Base-by-base conservation (phyloP, 2,329 filamentous ascomycete genomes). In the Akanthomyces lecanii region DNA sequence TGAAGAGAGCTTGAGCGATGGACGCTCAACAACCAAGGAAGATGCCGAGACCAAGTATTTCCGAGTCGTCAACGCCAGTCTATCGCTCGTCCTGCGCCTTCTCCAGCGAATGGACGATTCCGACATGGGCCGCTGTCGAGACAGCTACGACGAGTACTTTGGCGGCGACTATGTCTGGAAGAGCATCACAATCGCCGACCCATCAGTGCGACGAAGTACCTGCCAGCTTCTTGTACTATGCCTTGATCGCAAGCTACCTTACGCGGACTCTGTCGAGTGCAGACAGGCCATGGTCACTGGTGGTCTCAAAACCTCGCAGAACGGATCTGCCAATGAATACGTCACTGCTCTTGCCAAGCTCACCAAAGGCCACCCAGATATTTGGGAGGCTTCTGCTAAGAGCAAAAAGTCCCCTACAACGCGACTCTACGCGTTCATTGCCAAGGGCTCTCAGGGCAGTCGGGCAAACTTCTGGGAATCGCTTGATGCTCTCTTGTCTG, bases 31-130 rank as follows among this genome's bases (percentile, higher is more conserved):
- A 4, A 95, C 86, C 64, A 78, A 85, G 10, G 94, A 98, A 68
- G 95, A 99, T 72, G 88, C 92, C 4, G 85, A 92, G 67, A 85
- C 89, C 21, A 97, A 97, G 69, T 95, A 96, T 76, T 85, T 87
- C 65, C 85, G 95, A 53, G 92, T 97, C 4, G 70, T 86, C 3
- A 80, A 79, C 11, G 80, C 79, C 8, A 82, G 82, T 61, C 70
- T 88, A 25, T 83, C 81, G 1, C 75, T 88, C 6, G 80, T 86
- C 2, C 68, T 83, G 3, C 79, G 80, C 36, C 75, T 89, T 0
- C 69, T 88, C 0, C 76, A 79, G 52, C 82, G 75, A 63, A 73
- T 86, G 1, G 74, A 78, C 1, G 65, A 71, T 7, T 70, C 72
- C 21, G 88, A 91, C 44, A 74, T 89, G 4, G 77, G 82, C 14